Evolutionary conservation across 306 rosid genomes (phyloP).

Genomic region (Malus orientalis): DNA sequence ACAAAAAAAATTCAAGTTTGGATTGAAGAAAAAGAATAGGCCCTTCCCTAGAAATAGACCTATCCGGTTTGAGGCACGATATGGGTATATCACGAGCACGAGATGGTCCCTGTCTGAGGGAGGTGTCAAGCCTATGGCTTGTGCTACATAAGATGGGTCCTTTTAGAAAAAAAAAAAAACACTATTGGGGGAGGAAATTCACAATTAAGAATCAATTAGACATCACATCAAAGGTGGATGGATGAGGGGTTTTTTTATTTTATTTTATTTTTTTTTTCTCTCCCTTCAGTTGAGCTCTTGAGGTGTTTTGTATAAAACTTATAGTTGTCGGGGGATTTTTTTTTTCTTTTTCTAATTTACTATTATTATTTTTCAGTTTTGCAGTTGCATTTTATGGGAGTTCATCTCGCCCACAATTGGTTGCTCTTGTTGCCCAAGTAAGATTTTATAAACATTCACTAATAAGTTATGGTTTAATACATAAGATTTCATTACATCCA

Average conservation of each 20-base stretch:
- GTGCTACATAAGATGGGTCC: neutral
- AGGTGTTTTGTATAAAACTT: no score
- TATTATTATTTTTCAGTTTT: slow-evolving; percentile 36
- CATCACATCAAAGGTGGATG: no score
- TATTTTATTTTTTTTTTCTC: no score
- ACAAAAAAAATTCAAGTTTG: neutral
- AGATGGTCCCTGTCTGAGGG: neutral
- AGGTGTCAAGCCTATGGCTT: neutral
- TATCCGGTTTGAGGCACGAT: neutral
- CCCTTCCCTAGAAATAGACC: neutral
- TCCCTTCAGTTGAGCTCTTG: no score
- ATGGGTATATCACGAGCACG: neutral
- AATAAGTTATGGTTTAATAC: slow-evolving; percentile 10
- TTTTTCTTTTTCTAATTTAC: slow-evolving; percentile 7
- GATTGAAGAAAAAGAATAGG: neutral
- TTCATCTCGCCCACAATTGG: slow-evolving; percentile 77
- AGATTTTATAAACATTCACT: slow-evolving; percentile 13
- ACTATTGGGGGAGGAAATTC: neutral
- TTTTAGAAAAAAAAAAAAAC: no score
- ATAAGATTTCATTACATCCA: neutral
- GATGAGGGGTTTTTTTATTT: no score
- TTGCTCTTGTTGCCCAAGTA: slow-evolving; percentile 97
- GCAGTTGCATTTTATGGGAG: slow-evolving; percentile 83
- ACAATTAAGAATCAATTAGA: neutral
- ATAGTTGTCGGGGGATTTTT: slow-evolving; percentile 4